Percentiles rank a stretch among this genome's conserved stretches.
phyloP scores from a whole-genome alignment of 352 stramenopile species.

The Blastocystis sp. region DNA sequence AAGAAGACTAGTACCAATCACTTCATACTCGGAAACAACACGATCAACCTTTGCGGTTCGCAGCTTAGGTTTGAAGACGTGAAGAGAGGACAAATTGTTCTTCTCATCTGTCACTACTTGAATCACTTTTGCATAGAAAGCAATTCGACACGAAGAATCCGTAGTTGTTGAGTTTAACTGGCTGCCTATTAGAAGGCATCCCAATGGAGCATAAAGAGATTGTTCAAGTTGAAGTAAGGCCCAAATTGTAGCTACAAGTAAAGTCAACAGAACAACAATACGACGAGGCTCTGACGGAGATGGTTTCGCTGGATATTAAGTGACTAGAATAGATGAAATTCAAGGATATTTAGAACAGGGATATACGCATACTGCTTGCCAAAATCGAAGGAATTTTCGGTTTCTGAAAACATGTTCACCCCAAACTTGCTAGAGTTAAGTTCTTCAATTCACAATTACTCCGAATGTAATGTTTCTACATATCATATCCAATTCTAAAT shows the following conservation, averaged over 20 bases:
- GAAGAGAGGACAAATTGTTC: conserved; percentile 66
- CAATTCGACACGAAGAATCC: conserved; percentile 70
- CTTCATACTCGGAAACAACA: conserved; percentile 56
- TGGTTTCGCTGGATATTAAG: not conserved
- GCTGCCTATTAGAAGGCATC: conserved; percentile 71
- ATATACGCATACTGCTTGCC: conserved; percentile 69
- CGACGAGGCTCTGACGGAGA: not conserved
- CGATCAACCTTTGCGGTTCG: conserved; percentile 70
- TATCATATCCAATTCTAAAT: not conserved
- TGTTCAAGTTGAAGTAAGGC: conserved; percentile 73
- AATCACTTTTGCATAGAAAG: conserved; percentile 71
- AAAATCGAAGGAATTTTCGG: conserved; percentile 66
- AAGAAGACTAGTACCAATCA: conserved; percentile 74
- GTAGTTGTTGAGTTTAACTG: conserved; percentile 73
- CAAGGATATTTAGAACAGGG: conserved; percentile 64
- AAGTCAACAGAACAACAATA: not conserved
- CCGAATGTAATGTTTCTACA: not conserved
- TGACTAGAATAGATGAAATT: not conserved
- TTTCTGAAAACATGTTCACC: conserved; percentile 45
- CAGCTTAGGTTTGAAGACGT: conserved; percentile 72
- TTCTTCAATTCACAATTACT: conserved; percentile 69
- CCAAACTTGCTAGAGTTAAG: conserved; percentile 35
- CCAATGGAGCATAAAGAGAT: conserved; percentile 69
- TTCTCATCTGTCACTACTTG: conserved; percentile 34
- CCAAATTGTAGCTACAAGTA: conserved; percentile 64